These are phyloP conservation scores for Leishmania braziliensis DNA, from an alignment of 208 protist genomes.

Conservation along the genomic window DNA sequence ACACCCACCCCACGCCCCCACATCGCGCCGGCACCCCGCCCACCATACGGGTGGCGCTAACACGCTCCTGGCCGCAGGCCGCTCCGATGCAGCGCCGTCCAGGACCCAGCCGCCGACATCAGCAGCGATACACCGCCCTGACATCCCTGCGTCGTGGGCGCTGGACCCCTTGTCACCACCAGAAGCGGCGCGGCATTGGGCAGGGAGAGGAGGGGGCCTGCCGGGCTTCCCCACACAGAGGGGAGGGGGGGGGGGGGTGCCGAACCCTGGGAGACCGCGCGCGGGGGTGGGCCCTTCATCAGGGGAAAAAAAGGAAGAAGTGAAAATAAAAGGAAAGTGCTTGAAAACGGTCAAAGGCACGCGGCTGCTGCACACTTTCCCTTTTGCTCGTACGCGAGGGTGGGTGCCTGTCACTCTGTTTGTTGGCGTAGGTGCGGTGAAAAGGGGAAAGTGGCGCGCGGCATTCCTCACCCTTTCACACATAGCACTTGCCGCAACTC, in stretches of 20 bases:
- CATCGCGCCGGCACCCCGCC: background rate
- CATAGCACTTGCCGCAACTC: constrained; percentile 78
- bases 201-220: background rate
- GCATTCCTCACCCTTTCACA: constrained; percentile 75
- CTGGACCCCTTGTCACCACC: background rate
- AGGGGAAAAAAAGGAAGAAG: background rate
- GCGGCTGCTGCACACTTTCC: background rate
- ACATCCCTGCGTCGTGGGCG: background rate
- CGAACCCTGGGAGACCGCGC: background rate
- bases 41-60: background rate
- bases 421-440: background rate
- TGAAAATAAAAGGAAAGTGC: background rate
- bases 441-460: background rate
- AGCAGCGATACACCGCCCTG: background rate
- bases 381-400: background rate
- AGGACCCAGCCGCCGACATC: background rate
- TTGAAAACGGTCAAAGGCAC: background rate
- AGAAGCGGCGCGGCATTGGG: background rate
- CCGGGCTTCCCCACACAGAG: background rate
- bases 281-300: background rate
- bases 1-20: background rate
- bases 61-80: background rate
- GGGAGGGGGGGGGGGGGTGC: no score
- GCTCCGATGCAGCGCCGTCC: background rate
- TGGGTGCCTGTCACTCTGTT: background rate